phyloP scores from a whole-genome alignment of 192 early-diverging fungal genomes.

The Dissophora ornata region DNA sequence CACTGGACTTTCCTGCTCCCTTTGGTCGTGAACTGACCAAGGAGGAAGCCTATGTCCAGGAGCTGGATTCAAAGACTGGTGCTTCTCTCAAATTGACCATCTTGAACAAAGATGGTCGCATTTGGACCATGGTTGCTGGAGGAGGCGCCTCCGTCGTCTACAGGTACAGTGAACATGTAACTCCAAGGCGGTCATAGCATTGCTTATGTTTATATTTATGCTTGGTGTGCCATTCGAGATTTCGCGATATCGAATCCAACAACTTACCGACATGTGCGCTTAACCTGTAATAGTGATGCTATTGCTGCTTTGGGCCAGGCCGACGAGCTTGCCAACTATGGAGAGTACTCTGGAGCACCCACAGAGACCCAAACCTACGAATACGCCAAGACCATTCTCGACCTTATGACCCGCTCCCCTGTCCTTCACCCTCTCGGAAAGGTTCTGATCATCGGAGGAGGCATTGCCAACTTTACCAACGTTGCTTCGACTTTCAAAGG shows the following conservation, averaged over 20 bases:
- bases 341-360: slow-evolving; percentile 99
- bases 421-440: slow-evolving; percentile 88
- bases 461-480: slow-evolving; percentile 99
- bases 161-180: slow-evolving; percentile 29
- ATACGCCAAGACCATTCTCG: slow-evolving; percentile 98
- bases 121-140: slow-evolving; percentile 99
- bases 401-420: slow-evolving; percentile 94
- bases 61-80: slow-evolving; percentile 98
- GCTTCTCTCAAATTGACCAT: slow-evolving; percentile 98
- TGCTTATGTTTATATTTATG: no score
- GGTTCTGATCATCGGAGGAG: slow-evolving; percentile 98
- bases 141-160: slow-evolving; percentile 99
- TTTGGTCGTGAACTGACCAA: slow-evolving; percentile 96
- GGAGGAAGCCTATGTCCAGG: slow-evolving; percentile 98
- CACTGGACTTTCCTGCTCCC: slow-evolving; percentile 97
- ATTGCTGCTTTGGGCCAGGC: slow-evolving; percentile 97
- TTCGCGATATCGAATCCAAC: no score
- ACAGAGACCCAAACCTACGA: slow-evolving; percentile 99
- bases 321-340: slow-evolving; percentile 97
- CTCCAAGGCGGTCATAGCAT: no score
- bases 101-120: slow-evolving; percentile 93
- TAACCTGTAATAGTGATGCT: slow-evolving; percentile 75
- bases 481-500: slow-evolving; percentile 99
- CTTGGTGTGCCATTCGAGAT: not conserved
- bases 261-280: not conserved